Percentiles rank a stretch among this genome's conserved stretches.
Evolutionary conservation across 164 flowering plant genomes (phyloP).

Genomic region (Piper longum): DNA sequence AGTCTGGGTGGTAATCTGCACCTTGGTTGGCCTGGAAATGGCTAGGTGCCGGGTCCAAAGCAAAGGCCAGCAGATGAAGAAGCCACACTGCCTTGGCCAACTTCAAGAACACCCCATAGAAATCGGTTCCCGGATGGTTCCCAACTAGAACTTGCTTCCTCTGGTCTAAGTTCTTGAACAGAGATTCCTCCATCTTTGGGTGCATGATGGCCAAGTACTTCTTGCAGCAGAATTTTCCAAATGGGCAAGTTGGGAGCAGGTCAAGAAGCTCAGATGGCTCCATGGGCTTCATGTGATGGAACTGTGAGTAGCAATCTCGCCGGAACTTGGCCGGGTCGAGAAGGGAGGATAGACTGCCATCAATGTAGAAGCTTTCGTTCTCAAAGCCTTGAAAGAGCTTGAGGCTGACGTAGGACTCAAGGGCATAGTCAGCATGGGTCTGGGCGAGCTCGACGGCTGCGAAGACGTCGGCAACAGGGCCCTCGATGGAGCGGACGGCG

Average conservation of each 20-base stretch:
- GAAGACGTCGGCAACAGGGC: constrained; percentile 7
- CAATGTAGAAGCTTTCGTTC: constrained; percentile 93
- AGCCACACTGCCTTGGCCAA: constrained; percentile 83
- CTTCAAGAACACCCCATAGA: constrained; percentile 54
- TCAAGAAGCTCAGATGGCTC: constrained; percentile 83
- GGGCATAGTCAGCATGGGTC: constrained; percentile 65
- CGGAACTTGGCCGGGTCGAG: constrained; percentile 73
- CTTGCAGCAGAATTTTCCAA: constrained; percentile 68
- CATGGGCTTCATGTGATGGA: constrained; percentile 75
- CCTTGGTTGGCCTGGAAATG: constrained; percentile 72
- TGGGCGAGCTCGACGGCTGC: constrained; percentile 12
- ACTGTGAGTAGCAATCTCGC: constrained; percentile 65
- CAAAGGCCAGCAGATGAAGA: constrained; percentile 80
- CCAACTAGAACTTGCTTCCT: constrained; percentile 43
- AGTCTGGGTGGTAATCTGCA: constrained; percentile 65
- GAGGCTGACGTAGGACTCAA: constrained; percentile 64
- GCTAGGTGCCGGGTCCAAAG: constrained; percentile 63
- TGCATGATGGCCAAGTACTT: constrained; percentile 65
- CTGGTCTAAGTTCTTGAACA: constrained; percentile 80
- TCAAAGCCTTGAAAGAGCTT: constrained; percentile 86
- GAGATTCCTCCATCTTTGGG: constrained; percentile 90
- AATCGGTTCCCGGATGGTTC: constrained; percentile 65
- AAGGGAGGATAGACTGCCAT: constrained; percentile 75
- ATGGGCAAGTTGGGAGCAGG: constrained; percentile 55
- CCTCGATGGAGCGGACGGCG: constrained; percentile 71